phyloP scores from a whole-genome alignment of 176 grass and related monocot species.

The Paspalum notatum region DNA sequence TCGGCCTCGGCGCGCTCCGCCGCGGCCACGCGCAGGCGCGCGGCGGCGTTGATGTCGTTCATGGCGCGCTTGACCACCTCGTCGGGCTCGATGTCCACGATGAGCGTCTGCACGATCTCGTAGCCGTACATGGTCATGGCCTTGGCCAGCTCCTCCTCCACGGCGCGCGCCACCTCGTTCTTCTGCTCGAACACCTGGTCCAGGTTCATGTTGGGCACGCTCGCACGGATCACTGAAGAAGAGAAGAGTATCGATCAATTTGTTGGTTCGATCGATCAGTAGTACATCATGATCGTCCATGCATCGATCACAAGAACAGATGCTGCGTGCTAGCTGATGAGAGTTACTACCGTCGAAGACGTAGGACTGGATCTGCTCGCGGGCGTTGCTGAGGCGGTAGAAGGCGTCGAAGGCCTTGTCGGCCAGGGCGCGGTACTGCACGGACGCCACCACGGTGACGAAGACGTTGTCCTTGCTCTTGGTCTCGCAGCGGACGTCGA shows the following conservation, averaged over 20 bases:
- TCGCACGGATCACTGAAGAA: conserved; percentile 55
- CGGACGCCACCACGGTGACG: conserved; percentile 51
- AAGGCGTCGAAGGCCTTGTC: conserved; percentile 34
- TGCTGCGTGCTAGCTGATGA: too few relatives aligned
- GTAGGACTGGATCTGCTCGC: conserved; percentile 32
- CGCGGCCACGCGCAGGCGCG: conserved; percentile 47
- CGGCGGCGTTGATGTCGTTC: conserved; percentile 71
- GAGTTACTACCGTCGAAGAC: conserved; percentile 29
- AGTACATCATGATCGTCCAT: not conserved
- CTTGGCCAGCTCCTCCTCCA: conserved; percentile 59
- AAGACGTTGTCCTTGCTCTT: conserved; percentile 65
- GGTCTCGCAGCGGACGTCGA: conserved; percentile 48
- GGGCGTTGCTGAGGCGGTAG: conserved; percentile 35
- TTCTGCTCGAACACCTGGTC: conserved; percentile 71
- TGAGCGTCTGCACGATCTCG: conserved; percentile 67
- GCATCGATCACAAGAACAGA: not conserved
- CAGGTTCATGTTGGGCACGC: conserved; percentile 57
- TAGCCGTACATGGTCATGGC: conserved; percentile 65
- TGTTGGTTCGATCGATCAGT: not conserved
- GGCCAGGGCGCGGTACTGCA: conserved; percentile 20
- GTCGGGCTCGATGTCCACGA: conserved; percentile 64
- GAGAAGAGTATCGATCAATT: not conserved
- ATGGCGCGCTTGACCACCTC: conserved; percentile 59
- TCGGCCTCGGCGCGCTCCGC: conserved; percentile 39
- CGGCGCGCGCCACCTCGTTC: conserved; percentile 47